Conservation (phyloP, 305 asterid species). For the Fraxinus nigra region DNA sequence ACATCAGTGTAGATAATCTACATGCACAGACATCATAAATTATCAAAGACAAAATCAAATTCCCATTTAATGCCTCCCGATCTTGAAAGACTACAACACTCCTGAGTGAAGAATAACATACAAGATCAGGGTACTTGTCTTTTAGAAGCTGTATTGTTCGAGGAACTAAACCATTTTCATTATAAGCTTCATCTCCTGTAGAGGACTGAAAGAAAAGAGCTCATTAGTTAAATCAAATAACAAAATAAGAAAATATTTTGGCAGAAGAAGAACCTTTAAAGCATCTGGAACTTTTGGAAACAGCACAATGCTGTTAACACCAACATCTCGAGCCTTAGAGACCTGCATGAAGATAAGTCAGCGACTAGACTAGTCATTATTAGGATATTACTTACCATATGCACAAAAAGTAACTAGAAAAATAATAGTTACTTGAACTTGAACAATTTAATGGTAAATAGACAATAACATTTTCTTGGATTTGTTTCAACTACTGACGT, state of each 20-base stretch:
- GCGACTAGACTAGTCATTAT: not conserved
- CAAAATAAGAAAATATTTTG: slow-evolving; percentile 13
- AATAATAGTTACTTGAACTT: not conserved
- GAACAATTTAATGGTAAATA: not conserved
- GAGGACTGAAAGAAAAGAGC: slow-evolving; percentile 47
- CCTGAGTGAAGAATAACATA: slow-evolving; percentile 35
- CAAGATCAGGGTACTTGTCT: slow-evolving; percentile 94
- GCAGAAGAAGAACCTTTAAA: slow-evolving; percentile 60
- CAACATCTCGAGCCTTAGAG: slow-evolving; percentile 90
- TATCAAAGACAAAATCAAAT: slow-evolving; percentile 9
- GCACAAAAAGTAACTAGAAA: slow-evolving; percentile 10
- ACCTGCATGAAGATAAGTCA: slow-evolving; percentile 51
- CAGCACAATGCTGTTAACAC: slow-evolving; percentile 94
- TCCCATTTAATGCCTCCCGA: not conserved
- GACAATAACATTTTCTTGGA: not conserved
- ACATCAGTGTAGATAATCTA: slow-evolving; percentile 93
- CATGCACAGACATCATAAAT: slow-evolving; percentile 18
- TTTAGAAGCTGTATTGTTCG: slow-evolving; percentile 83
- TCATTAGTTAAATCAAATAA: slow-evolving; percentile 2
- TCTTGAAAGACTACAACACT: slow-evolving; percentile 1
- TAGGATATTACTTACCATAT: slow-evolving; percentile 7
- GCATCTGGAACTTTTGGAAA: slow-evolving; percentile 98
- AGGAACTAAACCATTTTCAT: slow-evolving; percentile 85
- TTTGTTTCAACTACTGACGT: not conserved
- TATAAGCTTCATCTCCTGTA: slow-evolving; percentile 93